phyloP scores from a whole-genome alignment of 768 basidiomycete species.

The Sistotremastrum niveocremeum region DNA sequence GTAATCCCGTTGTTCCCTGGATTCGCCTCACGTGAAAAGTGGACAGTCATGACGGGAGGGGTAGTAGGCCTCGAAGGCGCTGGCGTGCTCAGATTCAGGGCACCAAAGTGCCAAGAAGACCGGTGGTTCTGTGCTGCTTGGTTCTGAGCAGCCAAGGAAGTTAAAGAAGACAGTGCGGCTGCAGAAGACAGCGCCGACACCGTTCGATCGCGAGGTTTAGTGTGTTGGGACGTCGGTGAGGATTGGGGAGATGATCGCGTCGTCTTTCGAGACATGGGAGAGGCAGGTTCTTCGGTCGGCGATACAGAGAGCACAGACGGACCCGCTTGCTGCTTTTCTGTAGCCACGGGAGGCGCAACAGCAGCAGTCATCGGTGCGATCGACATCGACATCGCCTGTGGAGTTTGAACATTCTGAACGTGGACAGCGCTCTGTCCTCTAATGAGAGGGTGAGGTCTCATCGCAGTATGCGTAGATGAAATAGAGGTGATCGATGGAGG shows the following conservation, averaged over 20 bases:
- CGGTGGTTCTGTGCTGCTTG: constrained; percentile 7
- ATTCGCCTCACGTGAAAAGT: constrained; percentile 53
- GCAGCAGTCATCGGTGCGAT: no score
- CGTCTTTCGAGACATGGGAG: constrained; percentile 16
- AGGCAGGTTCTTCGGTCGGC: constrained; percentile 18
- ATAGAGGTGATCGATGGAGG: no score
- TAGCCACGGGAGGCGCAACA: no score
- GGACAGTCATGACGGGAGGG: constrained; percentile 34
- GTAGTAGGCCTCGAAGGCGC: constrained; percentile 16
- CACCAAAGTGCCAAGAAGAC: constrained; percentile 16
- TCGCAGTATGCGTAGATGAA: not conserved
- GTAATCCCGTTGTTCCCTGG: constrained; percentile 35
- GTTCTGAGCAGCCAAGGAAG: constrained; percentile 11
- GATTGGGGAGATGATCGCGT: not conserved
- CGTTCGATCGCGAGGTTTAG: constrained; percentile 47
- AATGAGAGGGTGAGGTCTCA: constrained; percentile 55
- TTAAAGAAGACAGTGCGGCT: constrained; percentile 11
- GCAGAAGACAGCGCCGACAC: constrained; percentile 42
- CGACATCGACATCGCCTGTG: no score
- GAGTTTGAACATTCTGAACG: no score
- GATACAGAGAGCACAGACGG: not conserved
- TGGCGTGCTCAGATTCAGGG: constrained; percentile 29
- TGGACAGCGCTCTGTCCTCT: constrained; percentile 32
- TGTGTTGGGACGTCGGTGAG: constrained; percentile 27
- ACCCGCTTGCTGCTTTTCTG: not conserved